phyloP scores from a whole-genome alignment of 177 flowering plant genomes.

The Telopea speciosissima region DNA sequence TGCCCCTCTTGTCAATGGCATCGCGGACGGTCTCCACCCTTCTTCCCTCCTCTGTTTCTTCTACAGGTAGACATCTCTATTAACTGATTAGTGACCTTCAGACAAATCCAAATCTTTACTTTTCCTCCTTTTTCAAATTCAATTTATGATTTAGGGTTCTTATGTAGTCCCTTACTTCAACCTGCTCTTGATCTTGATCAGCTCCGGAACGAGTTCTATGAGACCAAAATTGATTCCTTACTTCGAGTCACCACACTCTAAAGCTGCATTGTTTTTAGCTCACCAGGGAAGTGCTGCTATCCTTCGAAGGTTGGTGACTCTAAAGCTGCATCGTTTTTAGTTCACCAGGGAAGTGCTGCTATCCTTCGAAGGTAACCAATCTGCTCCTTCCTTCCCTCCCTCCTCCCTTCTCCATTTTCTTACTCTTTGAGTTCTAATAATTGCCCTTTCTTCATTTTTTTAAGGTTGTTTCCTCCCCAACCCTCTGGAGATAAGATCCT shows the following conservation, averaged over 20 bases:
- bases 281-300: constrained; percentile 30
- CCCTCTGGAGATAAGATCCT: constrained; percentile 25
- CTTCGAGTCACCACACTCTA: constrained; percentile 33
- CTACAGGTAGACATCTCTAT: constrained; percentile 33
- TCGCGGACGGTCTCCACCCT: constrained; percentile 25
- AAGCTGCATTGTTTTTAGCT: constrained; percentile 28
- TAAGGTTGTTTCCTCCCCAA: constrained; percentile 39
- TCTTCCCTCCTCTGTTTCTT: constrained; percentile 38
- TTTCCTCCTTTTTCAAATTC: too few species aligned
- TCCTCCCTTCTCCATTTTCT: neutral
- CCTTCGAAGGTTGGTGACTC: constrained; percentile 34
- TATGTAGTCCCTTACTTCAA: too few species aligned
- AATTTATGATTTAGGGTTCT: too few species aligned
- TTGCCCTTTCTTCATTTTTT: neutral
- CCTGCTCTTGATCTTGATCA: constrained; percentile 7
- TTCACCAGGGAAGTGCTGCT: constrained; percentile 30
- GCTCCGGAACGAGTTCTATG: constrained; percentile 41
- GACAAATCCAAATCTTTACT: too few species aligned
- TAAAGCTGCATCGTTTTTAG: constrained; percentile 27
- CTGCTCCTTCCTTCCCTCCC: neutral
- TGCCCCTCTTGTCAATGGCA: constrained; percentile 24
- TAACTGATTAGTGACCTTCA: too few species aligned
- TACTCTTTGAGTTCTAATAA: neutral
- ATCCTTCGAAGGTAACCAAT: constrained; percentile 27
- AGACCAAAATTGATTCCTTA: constrained; percentile 45